Percentiles rank a stretch among this genome's conserved stretches.
Evolutionary conservation across 2,329 filamentous ascomycete species (phyloP).

Genomic region (Aspergillus ochraceoroseus): DNA sequence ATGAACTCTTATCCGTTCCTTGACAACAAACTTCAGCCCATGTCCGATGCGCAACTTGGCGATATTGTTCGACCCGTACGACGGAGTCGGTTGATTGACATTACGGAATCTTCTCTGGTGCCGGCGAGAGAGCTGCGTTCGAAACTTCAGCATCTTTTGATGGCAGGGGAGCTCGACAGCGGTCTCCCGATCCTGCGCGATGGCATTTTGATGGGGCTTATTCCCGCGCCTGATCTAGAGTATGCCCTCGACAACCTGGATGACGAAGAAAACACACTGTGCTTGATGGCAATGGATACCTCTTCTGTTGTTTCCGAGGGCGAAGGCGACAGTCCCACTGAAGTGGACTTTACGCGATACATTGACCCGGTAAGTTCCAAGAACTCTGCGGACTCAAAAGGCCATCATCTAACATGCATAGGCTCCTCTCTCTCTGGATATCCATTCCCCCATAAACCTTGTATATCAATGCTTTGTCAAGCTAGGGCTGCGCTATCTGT

Average conservation of each 20-base stretch:
- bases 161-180: conserved; percentile 83
- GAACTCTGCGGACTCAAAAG: background rate
- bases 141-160: conserved; percentile 77
- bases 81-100: conserved; percentile 77
- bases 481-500: conserved; percentile 85
- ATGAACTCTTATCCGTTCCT: conserved; percentile 98
- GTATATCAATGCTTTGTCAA: conserved; percentile 97
- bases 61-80: conserved; percentile 77
- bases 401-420: conserved; percentile 30
- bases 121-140: conserved; percentile 68
- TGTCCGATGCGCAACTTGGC: conserved; percentile 81
- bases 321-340: conserved; percentile 54
- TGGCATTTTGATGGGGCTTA: conserved; percentile 76
- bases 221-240: conserved; percentile 89
- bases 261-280: conserved; percentile 65
- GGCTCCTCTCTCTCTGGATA: conserved; percentile 83
- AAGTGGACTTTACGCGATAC: conserved; percentile 80
- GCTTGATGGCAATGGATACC: conserved; percentile 70
- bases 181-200: conserved; percentile 81
- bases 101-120: conserved; percentile 74
- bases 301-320: conserved; percentile 56
- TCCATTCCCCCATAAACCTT: conserved; percentile 84
- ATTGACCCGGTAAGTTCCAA: conserved; percentile 71
- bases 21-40: conserved; percentile 89
- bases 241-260: conserved; percentile 81